Evolutionary conservation across 176 grass and related monocot species (phyloP).

Genomic region (Thalia dealbata): DNA sequence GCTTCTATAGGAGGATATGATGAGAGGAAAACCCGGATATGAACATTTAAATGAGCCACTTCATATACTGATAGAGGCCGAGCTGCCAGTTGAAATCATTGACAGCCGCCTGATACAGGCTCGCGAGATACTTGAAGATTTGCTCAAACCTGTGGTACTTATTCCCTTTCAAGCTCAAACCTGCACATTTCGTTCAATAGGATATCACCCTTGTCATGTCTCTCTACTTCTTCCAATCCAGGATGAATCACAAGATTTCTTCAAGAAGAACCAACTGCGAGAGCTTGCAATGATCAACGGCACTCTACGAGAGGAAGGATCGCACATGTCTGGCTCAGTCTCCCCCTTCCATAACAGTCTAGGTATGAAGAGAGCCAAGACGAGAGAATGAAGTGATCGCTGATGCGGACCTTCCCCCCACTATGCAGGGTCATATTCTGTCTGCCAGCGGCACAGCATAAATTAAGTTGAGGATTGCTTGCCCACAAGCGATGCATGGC

Average conservation of each 20-base stretch:
- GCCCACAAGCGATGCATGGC: background rate
- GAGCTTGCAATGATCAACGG: constrained; percentile 11
- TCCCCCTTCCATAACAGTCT: constrained; percentile 5
- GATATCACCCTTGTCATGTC: background rate
- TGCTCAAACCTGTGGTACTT: constrained; percentile 14
- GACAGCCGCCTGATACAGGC: constrained; percentile 3
- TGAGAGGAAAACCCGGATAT: constrained; percentile 16
- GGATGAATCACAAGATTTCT: constrained; percentile 12
- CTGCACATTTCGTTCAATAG: background rate
- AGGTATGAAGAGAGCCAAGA: constrained; percentile 57
- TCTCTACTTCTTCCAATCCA: background rate
- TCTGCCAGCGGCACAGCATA: constrained; percentile 1
- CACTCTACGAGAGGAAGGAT: constrained; percentile 7
- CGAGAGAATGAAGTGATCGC: constrained; percentile 46
- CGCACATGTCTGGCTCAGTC: background rate
- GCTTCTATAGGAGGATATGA: constrained; percentile 1
- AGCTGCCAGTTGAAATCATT: constrained; percentile 9
- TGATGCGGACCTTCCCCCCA: constrained; percentile 31
- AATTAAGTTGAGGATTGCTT: background rate
- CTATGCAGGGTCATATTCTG: constrained; percentile 29
- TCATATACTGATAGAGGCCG: constrained; percentile 12
- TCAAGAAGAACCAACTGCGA: constrained; percentile 11
- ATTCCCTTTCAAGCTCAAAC: background rate
- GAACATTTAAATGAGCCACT: constrained; percentile 14
- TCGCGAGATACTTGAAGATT: constrained; percentile 11